phyloP scores from a whole-genome alignment of 257 asterid species.

The Forsythia suspensa region DNA sequence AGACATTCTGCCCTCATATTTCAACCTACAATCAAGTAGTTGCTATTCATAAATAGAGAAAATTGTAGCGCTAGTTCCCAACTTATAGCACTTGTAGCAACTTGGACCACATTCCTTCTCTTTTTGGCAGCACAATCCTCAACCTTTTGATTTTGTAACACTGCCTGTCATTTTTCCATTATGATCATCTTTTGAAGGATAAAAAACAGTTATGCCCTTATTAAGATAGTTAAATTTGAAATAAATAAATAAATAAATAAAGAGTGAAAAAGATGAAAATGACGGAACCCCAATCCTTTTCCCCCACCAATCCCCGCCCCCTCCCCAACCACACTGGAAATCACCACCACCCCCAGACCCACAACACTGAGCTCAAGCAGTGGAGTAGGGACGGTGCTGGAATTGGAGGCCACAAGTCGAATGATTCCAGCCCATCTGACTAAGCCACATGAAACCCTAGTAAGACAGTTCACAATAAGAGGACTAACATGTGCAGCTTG shows the following conservation, averaged over 20 bases:
- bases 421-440: neutral
- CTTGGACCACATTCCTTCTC: neutral
- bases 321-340: neutral
- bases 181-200: neutral
- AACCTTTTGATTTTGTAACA: neutral
- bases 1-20: neutral
- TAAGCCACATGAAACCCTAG: slow-evolving; percentile 47
- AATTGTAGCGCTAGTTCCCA: neutral
- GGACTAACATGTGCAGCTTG: slow-evolving; percentile 99
- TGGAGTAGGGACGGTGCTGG: too few relatives aligned
- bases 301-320: neutral
- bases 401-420: too few relatives aligned
- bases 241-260: too few relatives aligned
- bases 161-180: neutral
- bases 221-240: neutral
- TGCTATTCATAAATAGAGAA: neutral
- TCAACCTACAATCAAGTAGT: slow-evolving; percentile 5
- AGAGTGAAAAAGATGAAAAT: too few relatives aligned
- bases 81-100: neutral
- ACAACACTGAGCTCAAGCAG: too few relatives aligned
- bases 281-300: neutral
- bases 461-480: slow-evolving; percentile 92
- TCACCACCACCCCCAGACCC: too few relatives aligned
- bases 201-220: neutral
- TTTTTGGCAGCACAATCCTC: neutral